phyloP scores from a whole-genome alignment of 352 stramenopile genomes.

The Pythium grandisporangium region DNA sequence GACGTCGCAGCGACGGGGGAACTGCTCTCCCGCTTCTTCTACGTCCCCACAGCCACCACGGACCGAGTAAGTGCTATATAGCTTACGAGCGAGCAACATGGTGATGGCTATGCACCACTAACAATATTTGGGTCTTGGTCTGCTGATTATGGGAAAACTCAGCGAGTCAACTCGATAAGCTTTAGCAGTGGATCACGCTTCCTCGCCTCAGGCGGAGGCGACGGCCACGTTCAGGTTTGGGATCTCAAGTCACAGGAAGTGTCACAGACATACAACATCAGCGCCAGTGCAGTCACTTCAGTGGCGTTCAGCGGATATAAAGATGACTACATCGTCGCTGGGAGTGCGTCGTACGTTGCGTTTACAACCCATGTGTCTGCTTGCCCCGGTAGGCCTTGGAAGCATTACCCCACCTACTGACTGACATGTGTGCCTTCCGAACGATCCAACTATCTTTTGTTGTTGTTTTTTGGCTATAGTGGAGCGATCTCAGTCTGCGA shows the following conservation, averaged over 20 bases:
- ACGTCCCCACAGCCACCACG: conserved; percentile 21
- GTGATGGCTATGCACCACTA: not conserved
- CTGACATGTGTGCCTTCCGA: too few species aligned
- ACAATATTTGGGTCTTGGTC: too few species aligned
- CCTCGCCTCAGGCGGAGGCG: conserved; percentile 40
- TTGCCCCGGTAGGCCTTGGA: too few species aligned
- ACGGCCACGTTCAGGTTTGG: conserved; percentile 59
- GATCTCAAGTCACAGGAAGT: conserved; percentile 70
- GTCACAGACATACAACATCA: conserved; percentile 53
- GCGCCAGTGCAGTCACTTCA: conserved; percentile 46
- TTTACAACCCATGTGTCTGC: not conserved
- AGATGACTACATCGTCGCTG: conserved; percentile 60
- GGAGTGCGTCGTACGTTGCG: conserved; percentile 38
- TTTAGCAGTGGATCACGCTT: conserved; percentile 69
- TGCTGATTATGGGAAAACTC: too few species aligned
- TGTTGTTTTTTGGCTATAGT: conserved; percentile 11
- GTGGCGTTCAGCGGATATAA: conserved; percentile 67
- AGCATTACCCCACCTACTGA: too few species aligned
- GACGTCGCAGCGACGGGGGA: conserved; percentile 45
- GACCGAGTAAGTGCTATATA: conserved; percentile 19
- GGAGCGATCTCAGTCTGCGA: conserved; percentile 57
- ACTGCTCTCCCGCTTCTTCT: conserved; percentile 57
- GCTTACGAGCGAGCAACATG: too few species aligned
- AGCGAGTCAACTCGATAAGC: conserved; percentile 54
- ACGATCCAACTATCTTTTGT: not conserved